phyloP scores from a whole-genome alignment of 164 flowering plant genomes.

The Saururus chinensis region DNA sequence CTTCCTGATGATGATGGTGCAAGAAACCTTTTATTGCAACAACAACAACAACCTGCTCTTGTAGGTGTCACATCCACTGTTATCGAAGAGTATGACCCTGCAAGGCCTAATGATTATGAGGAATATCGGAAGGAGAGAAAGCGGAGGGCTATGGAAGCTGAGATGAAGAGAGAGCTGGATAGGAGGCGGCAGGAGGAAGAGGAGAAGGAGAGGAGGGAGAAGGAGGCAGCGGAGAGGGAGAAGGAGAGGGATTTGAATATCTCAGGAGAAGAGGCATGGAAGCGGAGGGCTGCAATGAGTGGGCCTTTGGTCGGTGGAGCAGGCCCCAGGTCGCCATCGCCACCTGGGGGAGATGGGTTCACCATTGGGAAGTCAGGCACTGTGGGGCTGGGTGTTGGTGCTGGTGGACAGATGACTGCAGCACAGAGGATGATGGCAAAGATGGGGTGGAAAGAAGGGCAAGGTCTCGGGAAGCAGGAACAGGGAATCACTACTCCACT shows the following conservation, averaged over 20 bases:
- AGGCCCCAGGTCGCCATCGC: constrained; percentile 57
- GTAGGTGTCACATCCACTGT: constrained; percentile 74
- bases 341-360: constrained; percentile 60
- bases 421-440: constrained; percentile 99
- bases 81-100: constrained; percentile 91
- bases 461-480: constrained; percentile 98
- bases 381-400: constrained; percentile 86
- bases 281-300: constrained; percentile 79
- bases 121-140: constrained; percentile 75
- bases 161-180: constrained; percentile 55
- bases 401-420: constrained; percentile 98
- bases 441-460: constrained; percentile 99
- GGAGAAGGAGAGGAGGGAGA: constrained; percentile 44
- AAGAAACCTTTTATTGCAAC: constrained; percentile 2
- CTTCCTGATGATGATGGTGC: constrained; percentile 10
- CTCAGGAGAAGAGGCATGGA: constrained; percentile 99
- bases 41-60: constrained; percentile 39
- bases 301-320: constrained; percentile 26
- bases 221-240: constrained; percentile 22
- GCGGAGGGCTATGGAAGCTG: constrained; percentile 40
- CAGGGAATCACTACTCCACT: constrained; percentile 97
- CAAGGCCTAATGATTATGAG: constrained; percentile 88
- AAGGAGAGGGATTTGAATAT: constrained; percentile 58
- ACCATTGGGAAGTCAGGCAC: constrained; percentile 80
- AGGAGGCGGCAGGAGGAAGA: constrained; percentile 44